Percentiles rank a stretch among this genome's conserved stretches.
These are phyloP conservation scores for Alternaria viburni DNA, from an alignment of 2,329 filamentous ascomycete species.

Conservation along the genomic window DNA sequence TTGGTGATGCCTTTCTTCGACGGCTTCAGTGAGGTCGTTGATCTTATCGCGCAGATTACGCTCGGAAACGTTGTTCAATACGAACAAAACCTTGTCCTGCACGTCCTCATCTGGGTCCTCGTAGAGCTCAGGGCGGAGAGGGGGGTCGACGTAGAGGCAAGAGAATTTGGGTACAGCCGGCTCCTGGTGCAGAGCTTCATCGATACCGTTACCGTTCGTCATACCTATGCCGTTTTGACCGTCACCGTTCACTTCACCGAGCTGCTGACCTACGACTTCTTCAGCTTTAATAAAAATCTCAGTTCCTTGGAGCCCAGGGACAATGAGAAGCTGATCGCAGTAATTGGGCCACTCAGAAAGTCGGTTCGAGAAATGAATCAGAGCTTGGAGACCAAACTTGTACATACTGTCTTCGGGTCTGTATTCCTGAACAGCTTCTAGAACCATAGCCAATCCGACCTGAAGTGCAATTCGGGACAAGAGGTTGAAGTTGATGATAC, in stretches of 20 bases:
- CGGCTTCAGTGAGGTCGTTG: constrained; percentile 76
- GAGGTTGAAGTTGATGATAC: constrained; percentile 91
- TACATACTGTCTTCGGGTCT: constrained; percentile 88
- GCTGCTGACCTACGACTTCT: constrained; percentile 74
- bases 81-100: constrained; percentile 93
- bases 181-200: constrained; percentile 66
- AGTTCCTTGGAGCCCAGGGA: constrained; percentile 81
- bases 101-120: constrained; percentile 84
- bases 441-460: constrained; percentile 94
- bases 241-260: constrained; percentile 62
- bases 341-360: constrained; percentile 96
- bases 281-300: constrained; percentile 84
- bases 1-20: constrained; percentile 83
- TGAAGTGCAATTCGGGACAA: constrained; percentile 89
- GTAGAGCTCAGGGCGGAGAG: constrained; percentile 67
- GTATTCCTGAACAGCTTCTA: constrained; percentile 93
- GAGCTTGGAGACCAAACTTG: constrained; percentile 94
- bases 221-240: constrained; percentile 58
- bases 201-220: constrained; percentile 71
- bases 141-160: constrained; percentile 77
- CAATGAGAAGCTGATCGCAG: constrained; percentile 82
- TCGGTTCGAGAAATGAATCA: constrained; percentile 84
- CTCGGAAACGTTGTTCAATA: constrained; percentile 94
- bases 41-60: constrained; percentile 86
- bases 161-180: constrained; percentile 73